Conservation (phyloP, 495 filamentous ascomycete species). For the Parmelia sp. region DNA sequence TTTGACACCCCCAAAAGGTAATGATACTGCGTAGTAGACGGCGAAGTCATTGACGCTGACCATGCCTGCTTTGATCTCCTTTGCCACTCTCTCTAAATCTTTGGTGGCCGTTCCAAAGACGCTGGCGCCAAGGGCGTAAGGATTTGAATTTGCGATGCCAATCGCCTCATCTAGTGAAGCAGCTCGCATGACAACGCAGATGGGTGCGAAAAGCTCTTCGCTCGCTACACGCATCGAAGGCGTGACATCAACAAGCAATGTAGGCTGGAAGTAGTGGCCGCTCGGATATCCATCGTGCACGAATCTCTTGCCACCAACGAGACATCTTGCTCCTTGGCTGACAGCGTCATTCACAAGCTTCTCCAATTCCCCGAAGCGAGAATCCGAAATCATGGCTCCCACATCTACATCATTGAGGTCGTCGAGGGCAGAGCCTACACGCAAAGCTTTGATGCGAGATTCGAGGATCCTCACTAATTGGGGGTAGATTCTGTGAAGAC, state of each 20-base stretch:
- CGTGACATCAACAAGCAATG: slow-evolving; percentile 78
- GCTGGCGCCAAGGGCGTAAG: slow-evolving; percentile 71
- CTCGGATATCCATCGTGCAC: slow-evolving; percentile 60
- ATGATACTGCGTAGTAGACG: slow-evolving; percentile 80
- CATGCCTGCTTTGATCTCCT: slow-evolving; percentile 75
- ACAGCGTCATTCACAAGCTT: slow-evolving; percentile 70
- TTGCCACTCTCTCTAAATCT: slow-evolving; percentile 53
- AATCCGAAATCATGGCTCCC: slow-evolving; percentile 80
- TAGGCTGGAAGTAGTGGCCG: slow-evolving; percentile 90
- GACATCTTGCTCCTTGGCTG: slow-evolving; percentile 64
- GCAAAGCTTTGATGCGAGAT: slow-evolving; percentile 63
- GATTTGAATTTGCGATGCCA: slow-evolving; percentile 65
- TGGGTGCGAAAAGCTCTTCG: slow-evolving; percentile 85
- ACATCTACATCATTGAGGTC: slow-evolving; percentile 68
- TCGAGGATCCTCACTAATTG: slow-evolving; percentile 63
- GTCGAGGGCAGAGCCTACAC: slow-evolving; percentile 61
- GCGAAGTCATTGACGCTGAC: slow-evolving; percentile 93
- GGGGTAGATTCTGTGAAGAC: slow-evolving; percentile 65
- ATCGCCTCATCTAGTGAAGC: slow-evolving; percentile 55
- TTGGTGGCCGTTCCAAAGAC: slow-evolving; percentile 62
- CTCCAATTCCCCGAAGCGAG: slow-evolving; percentile 64
- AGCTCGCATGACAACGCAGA: slow-evolving; percentile 78
- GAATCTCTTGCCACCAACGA: slow-evolving; percentile 70
- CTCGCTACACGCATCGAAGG: slow-evolving; percentile 76
- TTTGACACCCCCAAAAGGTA: slow-evolving; percentile 81